A percentile compares a stretch with the other conserved stretches of the same genome.
Evolutionary conservation across 2,329 filamentous ascomycete genomes (phyloP).

Genomic region (Alternaria brassicicola): DNA sequence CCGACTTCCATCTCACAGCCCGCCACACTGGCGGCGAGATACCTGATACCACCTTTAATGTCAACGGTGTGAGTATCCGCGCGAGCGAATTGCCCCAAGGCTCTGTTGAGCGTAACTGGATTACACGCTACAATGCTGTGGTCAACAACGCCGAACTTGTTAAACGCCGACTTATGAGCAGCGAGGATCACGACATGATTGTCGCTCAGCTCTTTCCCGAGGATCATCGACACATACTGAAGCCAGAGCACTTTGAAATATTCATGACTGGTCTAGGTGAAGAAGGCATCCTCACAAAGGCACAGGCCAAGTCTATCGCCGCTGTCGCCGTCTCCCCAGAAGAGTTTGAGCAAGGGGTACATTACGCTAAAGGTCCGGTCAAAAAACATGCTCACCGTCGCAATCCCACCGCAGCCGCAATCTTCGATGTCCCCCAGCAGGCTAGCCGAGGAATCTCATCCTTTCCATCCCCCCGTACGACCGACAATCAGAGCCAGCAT

Average conservation of each 20-base stretch:
- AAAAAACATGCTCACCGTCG: neutral
- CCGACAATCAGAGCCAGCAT: neutral
- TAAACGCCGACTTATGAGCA: slow-evolving; percentile 2
- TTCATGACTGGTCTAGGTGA: slow-evolving; percentile 9
- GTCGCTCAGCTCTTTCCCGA: slow-evolving; percentile 13
- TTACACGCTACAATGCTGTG: slow-evolving; percentile 13
- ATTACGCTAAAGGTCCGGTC: neutral
- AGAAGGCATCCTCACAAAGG: slow-evolving; percentile 12
- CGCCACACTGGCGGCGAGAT: neutral
- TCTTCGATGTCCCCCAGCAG: slow-evolving; percentile 11
- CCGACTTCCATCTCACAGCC: neutral
- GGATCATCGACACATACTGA: slow-evolving; percentile 1
- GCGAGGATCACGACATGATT: slow-evolving; percentile 16
- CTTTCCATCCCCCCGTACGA: neutral
- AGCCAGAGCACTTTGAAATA: slow-evolving; percentile 15
- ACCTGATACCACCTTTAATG: slow-evolving; percentile 4
- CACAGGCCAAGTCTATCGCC: neutral
- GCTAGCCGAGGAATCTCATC: neutral
- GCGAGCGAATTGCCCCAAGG: slow-evolving; percentile 4
- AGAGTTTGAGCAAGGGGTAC: slow-evolving; percentile 9
- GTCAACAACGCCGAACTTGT: slow-evolving; percentile 2
- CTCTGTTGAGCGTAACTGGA: slow-evolving; percentile 13
- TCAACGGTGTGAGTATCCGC: neutral
- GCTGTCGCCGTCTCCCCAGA: slow-evolving; percentile 1
- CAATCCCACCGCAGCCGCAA: neutral